A percentile compares a stretch with the other conserved stretches of the same genome.
phyloP scores from a whole-genome alignment of 1,284 basidiomycete genomes.

The Pseudozyma sp. region DNA sequence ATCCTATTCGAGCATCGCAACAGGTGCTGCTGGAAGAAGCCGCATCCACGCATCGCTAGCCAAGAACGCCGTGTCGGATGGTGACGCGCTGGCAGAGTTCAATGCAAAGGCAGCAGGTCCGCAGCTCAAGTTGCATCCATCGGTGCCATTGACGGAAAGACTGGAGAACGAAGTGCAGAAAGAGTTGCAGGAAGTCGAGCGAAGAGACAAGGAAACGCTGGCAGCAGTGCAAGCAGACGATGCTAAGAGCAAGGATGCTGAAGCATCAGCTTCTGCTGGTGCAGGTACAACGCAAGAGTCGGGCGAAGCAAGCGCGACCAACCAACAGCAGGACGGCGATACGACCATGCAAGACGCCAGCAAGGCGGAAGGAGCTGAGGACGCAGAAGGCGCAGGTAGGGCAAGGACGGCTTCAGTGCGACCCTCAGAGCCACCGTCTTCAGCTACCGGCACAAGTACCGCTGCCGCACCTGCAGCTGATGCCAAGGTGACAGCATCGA shows the following conservation, averaged over 20 bases:
- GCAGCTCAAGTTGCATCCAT: conserved; percentile 64
- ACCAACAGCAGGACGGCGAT: conserved; percentile 35
- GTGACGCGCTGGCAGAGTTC: conserved; percentile 64
- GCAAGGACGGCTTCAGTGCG: conserved; percentile 32
- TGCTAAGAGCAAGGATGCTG: conserved; percentile 28
- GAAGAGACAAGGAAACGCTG: conserved; percentile 38
- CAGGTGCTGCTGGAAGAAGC: conserved; percentile 29
- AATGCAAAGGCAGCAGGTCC: conserved; percentile 65
- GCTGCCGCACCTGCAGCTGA: conserved; percentile 8
- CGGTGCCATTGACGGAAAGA: conserved; percentile 61
- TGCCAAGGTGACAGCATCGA: not conserved
- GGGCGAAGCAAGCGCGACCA: conserved; percentile 6
- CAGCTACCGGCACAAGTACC: conserved; percentile 15
- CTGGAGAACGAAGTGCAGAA: conserved; percentile 63
- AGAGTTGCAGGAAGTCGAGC: conserved; percentile 55
- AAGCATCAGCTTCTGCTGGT: conserved; percentile 17
- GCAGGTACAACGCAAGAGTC: conserved; percentile 7
- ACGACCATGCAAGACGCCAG: conserved; percentile 41
- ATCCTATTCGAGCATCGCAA: conserved; percentile 38
- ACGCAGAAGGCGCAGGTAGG: conserved; percentile 12
- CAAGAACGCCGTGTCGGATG: conserved; percentile 55
- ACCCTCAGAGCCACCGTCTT: conserved; percentile 30
- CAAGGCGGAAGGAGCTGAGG: conserved; percentile 12
- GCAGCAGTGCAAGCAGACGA: conserved; percentile 43
- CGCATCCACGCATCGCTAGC: conserved; percentile 42